Base-by-base conservation (phyloP, 495 filamentous ascomycete species). In the Annulohypoxylon maeteangense region DNA sequence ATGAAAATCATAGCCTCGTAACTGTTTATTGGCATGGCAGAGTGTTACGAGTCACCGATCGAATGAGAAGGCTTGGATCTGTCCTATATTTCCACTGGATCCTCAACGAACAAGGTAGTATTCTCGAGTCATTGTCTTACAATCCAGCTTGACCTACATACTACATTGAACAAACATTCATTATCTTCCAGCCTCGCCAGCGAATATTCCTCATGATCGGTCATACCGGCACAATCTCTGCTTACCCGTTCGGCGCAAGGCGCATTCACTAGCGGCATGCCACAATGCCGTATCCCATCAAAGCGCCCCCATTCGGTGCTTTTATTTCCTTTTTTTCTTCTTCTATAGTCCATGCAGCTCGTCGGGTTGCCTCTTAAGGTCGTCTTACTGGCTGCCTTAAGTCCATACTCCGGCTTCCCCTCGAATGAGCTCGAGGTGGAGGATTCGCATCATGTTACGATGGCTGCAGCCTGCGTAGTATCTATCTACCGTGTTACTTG, bases 341-440 rank as follows among this genome's bases (percentile, higher is more conserved):
- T 14, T n/a, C 36, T 4, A 40, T 16, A 31, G 20, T 27, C 38
- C 27, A 40, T 67, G 47, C 56, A 69, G 53, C 32, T 47, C 44
- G 42, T 65, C 44, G 25, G 23, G 60, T 60, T 59, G 20, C 54
- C 54, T 70, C 67, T 36, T 56, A 3, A 44, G 40, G 40, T 55
- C 18, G 44, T 60, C 54, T 60, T 54, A 60, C 67, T 65, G 42
- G 67, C 48, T 62, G 36, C 60, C 47, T 60, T 51, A 27, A 40
- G 36, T 59, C 4, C 34, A 44, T 31, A 22, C 31, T 47, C 51
- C n/a, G n/a, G n/a, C n/a, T 38, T 45, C 50, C 50, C 42, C 18
- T 50, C 45, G 45, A 27, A 25, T 22, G 45, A 16, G 23, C 25
- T 40, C 18, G 42, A 55, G 60, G 45, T 70, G 45, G 45, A 60